Evolutionary conservation across 345 rosid genomes (phyloP).

Genomic region (Hibiscus tridactylites): DNA sequence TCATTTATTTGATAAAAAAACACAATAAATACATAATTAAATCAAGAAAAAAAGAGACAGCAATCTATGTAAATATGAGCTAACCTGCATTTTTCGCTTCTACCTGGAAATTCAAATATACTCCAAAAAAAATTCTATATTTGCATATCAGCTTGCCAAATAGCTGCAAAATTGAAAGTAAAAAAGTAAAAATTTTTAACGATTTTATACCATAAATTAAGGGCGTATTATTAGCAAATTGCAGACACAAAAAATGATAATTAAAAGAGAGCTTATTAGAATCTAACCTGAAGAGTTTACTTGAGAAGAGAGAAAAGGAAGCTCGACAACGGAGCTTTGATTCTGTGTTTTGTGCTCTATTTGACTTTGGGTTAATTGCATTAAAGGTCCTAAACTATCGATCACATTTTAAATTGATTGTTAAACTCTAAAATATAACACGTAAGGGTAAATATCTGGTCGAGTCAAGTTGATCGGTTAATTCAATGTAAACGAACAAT

Average conservation of each 20-base stretch:
- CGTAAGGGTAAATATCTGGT: no score
- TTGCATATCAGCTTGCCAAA: not conserved
- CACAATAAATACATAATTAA: not conserved
- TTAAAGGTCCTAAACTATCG: no score
- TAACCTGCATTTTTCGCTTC: constrained; percentile 9
- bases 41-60: not conserved
- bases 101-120: not conserved
- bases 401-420: not conserved
- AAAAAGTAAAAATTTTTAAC: not conserved
- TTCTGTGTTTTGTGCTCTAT: no score
- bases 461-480: no score
- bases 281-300: not conserved
- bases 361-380: no score
- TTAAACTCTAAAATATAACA: not conserved
- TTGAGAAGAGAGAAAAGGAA: not conserved
- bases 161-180: not conserved
- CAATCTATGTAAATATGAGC: not conserved
- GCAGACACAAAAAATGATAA: no score
- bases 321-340: not conserved
- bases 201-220: no score
- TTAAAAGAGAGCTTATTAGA: not conserved
- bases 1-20: not conserved
- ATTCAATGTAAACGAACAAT: no score
- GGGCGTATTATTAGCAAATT: not conserved
- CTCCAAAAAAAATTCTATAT: not conserved